Base-by-base conservation (phyloP, 306 rosid genomes). In the Acacia crassicarpa region DNA sequence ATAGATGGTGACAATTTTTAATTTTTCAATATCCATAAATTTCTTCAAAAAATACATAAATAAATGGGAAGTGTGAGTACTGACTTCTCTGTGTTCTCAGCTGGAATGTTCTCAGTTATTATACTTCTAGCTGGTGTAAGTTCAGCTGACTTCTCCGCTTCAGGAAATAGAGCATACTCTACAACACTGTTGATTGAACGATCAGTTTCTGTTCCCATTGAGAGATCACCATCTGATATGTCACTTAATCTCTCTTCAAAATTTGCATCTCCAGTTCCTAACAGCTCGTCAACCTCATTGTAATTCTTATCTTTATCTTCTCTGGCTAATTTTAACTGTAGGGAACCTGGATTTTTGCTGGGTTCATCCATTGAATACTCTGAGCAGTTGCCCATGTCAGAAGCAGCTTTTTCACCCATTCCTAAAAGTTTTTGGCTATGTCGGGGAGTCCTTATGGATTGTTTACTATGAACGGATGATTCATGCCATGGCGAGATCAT, bases 181-280 rank as follows among this genome's bases (percentile, higher is more conserved):
- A 93, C 96, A 83, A 92, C 87, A 79, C 98, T 93, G 82, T 88
- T 76, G 35, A 92, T 89, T 30, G 99, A 96, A 51, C 91, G 97
- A 17, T 93, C 99, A 22, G 99, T 96, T 92, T 96, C 99, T 20
- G 98, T 91, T 81, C 99, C 99, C 98, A 96, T 93, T 61, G 99
- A 96, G 75, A 96, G 98, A 80, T 84, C 99, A n/a, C 99, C 93
- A 72, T 93, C 99, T 41, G 99, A 96, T 85, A 96, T 92, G 85
- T 96, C 99, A 75, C 98, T 96, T 82, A 96, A 84, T 84, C 97
- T 89, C 90, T 91, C 98, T 62, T 93, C 97, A 9, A 98, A 85
- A 89, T 96, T 97, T 72, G 84, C 99, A 80, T 91, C 93, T 40
- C 95, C 97, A 84, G 91, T 92, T 75, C 96, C 87, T 78, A 94